phyloP scores from a whole-genome alignment of 139 green algal genomes.

The Coccomyxa sp. region DNA sequence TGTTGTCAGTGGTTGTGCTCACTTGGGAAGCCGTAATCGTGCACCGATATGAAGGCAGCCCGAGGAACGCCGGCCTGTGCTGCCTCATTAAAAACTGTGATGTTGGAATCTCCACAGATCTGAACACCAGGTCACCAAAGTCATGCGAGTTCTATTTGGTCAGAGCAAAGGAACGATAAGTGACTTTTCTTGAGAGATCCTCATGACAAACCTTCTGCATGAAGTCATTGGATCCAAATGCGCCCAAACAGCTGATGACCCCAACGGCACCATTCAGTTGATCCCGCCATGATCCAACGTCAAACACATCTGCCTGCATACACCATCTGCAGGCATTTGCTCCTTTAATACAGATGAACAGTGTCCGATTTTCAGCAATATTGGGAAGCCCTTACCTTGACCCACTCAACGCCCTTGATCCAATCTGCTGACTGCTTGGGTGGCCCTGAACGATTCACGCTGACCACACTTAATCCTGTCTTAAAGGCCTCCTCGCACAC shows the following conservation, averaged over 20 bases:
- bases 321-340: not conserved
- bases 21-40: conserved; percentile 70
- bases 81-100: conserved; percentile 66
- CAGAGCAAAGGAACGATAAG: too few species aligned
- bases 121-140: conserved; percentile 10
- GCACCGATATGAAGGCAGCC: conserved; percentile 80
- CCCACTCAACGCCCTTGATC: conserved; percentile 19
- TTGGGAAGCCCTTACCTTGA: conserved; percentile 4
- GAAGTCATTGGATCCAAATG: conserved; percentile 72
- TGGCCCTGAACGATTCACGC: conserved; percentile 65
- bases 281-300: conserved; percentile 26
- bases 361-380: not conserved
- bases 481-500: conserved; percentile 69
- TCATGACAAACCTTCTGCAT: conserved; percentile 58
- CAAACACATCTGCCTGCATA: conserved; percentile 38
- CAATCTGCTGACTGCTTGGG: conserved; percentile 10
- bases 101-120: conserved; percentile 79
- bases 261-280: conserved; percentile 52
- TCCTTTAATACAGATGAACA: not conserved
- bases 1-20: not conserved
- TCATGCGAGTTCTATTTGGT: not conserved
- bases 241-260: conserved; percentile 74
- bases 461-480: conserved; percentile 62
- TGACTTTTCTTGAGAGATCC: too few species aligned
- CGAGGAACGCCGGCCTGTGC: conserved; percentile 58